Conservation (phyloP, 331 rosid genomes). For the Quercus lobata region DNA sequence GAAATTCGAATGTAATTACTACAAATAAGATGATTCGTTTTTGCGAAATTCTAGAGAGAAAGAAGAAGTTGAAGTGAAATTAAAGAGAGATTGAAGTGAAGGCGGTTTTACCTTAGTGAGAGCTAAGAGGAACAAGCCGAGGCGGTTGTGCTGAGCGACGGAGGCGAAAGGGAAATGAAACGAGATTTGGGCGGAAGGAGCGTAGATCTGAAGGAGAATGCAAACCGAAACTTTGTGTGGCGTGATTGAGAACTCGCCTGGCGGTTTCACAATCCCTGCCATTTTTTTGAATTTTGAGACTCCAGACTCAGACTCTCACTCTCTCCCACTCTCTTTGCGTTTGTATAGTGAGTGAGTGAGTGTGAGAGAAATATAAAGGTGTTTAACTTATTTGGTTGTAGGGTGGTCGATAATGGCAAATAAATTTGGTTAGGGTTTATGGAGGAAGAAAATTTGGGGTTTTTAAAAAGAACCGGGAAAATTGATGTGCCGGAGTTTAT, state of each 20-base stretch:
- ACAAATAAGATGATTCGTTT: too few species aligned
- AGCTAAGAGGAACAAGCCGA: conserved; percentile 71
- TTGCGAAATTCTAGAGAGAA: too few species aligned
- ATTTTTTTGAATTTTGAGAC: conserved; percentile 13
- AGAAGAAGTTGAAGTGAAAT: too few species aligned
- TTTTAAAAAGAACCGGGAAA: conserved; percentile 8
- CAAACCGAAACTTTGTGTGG: conserved; percentile 93
- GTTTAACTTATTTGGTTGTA: too few species aligned
- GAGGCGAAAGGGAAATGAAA: conserved; percentile 75
- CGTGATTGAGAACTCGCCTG: conserved; percentile 68
- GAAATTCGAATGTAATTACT: too few species aligned
- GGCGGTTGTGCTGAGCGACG: conserved; percentile 76
- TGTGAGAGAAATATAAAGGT: too few species aligned
- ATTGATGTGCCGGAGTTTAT: not conserved
- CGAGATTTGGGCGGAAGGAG: conserved; percentile 62
- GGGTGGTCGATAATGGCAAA: not conserved
- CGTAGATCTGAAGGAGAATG: conserved; percentile 74
- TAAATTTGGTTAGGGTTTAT: conserved; percentile 16
- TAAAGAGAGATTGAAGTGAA: not conserved
- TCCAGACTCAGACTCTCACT: too few species aligned
- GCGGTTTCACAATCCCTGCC: conserved; percentile 66
- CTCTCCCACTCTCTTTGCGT: too few species aligned
- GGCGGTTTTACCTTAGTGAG: conserved; percentile 61
- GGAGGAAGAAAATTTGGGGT: not conserved
- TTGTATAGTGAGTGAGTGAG: too few species aligned